A percentile compares a stretch with the other conserved stretches of the same genome.
These are phyloP conservation scores for Scenedesmus sp. DNA, from an alignment of 163 green algal genomes.

Conservation along the genomic window DNA sequence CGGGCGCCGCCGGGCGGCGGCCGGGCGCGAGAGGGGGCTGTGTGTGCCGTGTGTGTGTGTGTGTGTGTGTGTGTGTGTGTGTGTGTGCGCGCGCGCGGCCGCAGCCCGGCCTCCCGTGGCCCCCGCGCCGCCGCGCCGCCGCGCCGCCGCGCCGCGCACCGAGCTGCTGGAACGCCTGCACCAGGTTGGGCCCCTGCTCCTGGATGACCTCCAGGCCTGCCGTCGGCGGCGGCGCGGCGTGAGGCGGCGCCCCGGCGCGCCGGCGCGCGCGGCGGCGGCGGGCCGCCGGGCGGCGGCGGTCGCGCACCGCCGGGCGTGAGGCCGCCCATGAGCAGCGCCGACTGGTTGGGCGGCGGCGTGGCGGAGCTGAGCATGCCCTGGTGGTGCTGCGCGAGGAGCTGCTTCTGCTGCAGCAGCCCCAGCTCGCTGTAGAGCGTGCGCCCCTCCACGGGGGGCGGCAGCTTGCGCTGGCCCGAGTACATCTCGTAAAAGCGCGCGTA, in stretches of 20 bases:
- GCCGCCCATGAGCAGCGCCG: background rate
- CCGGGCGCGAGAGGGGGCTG: too few relatives aligned
- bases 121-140: too few relatives aligned
- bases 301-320: conserved; percentile 38
- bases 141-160: too few relatives aligned
- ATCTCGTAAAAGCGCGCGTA: conserved; percentile 87
- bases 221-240: too few relatives aligned
- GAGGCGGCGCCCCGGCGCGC: too few relatives aligned
- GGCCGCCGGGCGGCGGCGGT: background rate
- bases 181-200: conserved; percentile 58
- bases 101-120: too few relatives aligned
- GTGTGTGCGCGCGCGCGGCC: too few relatives aligned
- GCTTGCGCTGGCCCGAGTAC: conserved; percentile 76
- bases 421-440: conserved; percentile 84
- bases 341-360: conserved; percentile 10
- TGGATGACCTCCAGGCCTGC: conserved; percentile 75
- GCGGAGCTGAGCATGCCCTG: background rate
- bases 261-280: background rate
- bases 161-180: conserved; percentile 65
- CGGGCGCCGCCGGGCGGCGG: too few relatives aligned
- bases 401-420: conserved; percentile 51
- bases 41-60: background rate
- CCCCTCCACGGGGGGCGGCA: conserved; percentile 84
- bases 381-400: conserved; percentile 28
- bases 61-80: too few relatives aligned